Evolutionary conservation across 2,329 filamentous ascomycete species (phyloP).

Genomic region (Fusarium albidum): DNA sequence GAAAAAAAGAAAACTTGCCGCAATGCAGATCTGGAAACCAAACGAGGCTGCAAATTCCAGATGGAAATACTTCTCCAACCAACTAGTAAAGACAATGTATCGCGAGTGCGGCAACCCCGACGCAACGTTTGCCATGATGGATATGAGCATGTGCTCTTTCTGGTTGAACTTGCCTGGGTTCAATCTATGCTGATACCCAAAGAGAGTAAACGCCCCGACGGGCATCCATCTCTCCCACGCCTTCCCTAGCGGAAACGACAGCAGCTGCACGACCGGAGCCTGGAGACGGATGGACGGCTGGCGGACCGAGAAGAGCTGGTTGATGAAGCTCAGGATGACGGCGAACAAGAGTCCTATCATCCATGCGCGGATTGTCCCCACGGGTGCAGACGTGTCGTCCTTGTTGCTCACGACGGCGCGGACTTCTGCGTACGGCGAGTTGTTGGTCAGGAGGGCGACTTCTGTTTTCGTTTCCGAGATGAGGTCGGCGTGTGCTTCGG

Average conservation of each 20-base stretch:
- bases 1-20: neutral
- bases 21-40: slow-evolving; percentile 47
- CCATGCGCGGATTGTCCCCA: slow-evolving; percentile 62
- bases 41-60: slow-evolving; percentile 32
- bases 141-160: slow-evolving; percentile 69
- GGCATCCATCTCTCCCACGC: slow-evolving; percentile 54
- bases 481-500: slow-evolving; percentile 49
- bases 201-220: slow-evolving; percentile 53
- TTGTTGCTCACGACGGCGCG: slow-evolving; percentile 63
- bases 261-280: slow-evolving; percentile 62
- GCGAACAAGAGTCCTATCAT: slow-evolving; percentile 58
- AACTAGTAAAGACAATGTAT: slow-evolving; percentile 33
- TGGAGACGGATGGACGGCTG: slow-evolving; percentile 59
- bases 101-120: slow-evolving; percentile 32
- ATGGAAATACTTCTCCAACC: slow-evolving; percentile 37
- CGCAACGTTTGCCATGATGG: slow-evolving; percentile 53
- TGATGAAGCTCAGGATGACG: slow-evolving; percentile 55
- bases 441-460: slow-evolving; percentile 59
- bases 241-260: slow-evolving; percentile 56
- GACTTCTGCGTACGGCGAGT: slow-evolving; percentile 64
- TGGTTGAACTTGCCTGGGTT: slow-evolving; percentile 64
- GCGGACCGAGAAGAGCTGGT: slow-evolving; percentile 64
- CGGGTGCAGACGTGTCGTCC: slow-evolving; percentile 59
- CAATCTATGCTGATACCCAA: slow-evolving; percentile 52
- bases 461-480: slow-evolving; percentile 63